A percentile compares a stretch with the other conserved stretches of the same genome.
Conservation (phyloP, 805 yeast species). For the Vanderwaltozyma tropicalis region DNA sequence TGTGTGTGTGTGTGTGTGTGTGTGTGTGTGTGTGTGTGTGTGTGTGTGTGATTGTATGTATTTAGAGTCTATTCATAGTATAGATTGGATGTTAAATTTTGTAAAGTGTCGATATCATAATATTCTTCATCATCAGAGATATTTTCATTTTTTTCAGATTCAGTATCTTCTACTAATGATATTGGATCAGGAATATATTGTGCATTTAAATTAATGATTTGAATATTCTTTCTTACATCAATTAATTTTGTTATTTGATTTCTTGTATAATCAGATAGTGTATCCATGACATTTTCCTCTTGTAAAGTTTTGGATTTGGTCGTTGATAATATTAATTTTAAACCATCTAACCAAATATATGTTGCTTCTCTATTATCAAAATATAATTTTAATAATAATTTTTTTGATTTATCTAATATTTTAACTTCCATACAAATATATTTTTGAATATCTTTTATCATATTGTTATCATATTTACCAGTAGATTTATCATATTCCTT, state of each 20-base stretch:
- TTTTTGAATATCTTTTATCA: conserved; percentile 50
- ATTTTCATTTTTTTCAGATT: conserved; percentile 12
- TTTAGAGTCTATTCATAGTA: conserved; percentile 17
- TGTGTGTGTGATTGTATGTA: not conserved
- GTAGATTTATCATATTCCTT: too few relatives aligned
- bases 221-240: conserved; percentile 39
- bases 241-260: conserved; percentile 36
- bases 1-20: not conserved
- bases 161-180: conserved; percentile 1
- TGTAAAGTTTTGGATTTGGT: conserved; percentile 14
- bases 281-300: not conserved
- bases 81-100: conserved; percentile 15
- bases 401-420: conserved; percentile 34
- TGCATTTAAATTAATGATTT: conserved; percentile 34
- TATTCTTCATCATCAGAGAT: conserved; percentile 7
- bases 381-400: conserved; percentile 45
- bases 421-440: conserved; percentile 47
- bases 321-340: conserved; percentile 38
- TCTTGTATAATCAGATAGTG: conserved; percentile 20
- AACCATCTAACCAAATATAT: conserved; percentile 71
- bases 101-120: conserved; percentile 19
- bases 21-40: not conserved
- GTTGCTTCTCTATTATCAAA: conserved; percentile 61
- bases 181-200: conserved; percentile 12
- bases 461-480: conserved; percentile 34